phyloP scores from a whole-genome alignment of 768 basidiomycete species.

The Russula virescens region DNA sequence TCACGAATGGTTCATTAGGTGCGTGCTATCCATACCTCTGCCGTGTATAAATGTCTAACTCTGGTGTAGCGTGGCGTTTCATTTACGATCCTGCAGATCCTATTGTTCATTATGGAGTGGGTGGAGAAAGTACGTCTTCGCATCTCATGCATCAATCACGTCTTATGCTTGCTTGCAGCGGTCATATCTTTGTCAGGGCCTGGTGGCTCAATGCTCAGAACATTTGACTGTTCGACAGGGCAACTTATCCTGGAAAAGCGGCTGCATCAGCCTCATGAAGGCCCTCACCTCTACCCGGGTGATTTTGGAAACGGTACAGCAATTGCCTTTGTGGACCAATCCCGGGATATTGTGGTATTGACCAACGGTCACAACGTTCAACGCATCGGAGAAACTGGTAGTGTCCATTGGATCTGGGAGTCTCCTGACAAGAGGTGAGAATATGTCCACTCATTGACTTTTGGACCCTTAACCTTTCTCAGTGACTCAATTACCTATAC shows the following conservation, averaged over 20 bases:
- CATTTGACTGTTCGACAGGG: conserved; percentile 61
- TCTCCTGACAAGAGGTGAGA: conserved; percentile 61
- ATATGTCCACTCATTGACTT: not conserved
- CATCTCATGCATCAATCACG: not conserved
- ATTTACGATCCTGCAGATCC: conserved; percentile 64
- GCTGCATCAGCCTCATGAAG: conserved; percentile 44
- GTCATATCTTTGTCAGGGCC: conserved; percentile 72
- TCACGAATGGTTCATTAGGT: conserved; percentile 69
- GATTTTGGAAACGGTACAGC: conserved; percentile 56
- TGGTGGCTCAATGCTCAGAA: conserved; percentile 60
- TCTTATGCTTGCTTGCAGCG: conserved; percentile 35
- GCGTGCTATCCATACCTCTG: conserved; percentile 24
- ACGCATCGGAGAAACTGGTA: conserved; percentile 48
- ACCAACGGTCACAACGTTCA: conserved; percentile 57
- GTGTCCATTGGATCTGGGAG: conserved; percentile 66
- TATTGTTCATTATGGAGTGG: conserved; percentile 56
- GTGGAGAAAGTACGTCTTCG: conserved; percentile 48
- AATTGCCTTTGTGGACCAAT: conserved; percentile 38
- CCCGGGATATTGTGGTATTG: conserved; percentile 43
- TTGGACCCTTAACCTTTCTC: conserved; percentile 9
- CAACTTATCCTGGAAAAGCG: conserved; percentile 58
- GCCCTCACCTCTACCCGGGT: conserved; percentile 45
- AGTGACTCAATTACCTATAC: conserved; percentile 65
- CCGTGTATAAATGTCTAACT: not conserved
- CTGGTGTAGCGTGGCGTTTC: conserved; percentile 67